Evolutionary conservation across 192 early-diverging fungal species (phyloP), one percentile per base, ranked within the genome.

Genomic region (Globomyces pollinis-pini): DNA sequence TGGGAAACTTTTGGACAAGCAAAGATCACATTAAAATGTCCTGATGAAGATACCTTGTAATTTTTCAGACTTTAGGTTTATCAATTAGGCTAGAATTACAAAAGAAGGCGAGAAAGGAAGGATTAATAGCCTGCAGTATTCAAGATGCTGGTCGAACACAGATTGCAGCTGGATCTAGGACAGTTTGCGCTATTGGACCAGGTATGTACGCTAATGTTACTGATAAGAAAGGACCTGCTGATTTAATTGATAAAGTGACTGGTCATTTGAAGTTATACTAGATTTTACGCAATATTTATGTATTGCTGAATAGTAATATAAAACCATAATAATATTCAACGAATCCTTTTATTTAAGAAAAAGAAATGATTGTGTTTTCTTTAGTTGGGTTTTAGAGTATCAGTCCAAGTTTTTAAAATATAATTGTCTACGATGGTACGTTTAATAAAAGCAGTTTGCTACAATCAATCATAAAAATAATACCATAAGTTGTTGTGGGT

Each of bases 141-240:
- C 78, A 78, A 26, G 96, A 99, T 70, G 96, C 96, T 5, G 96
- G 96, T 9, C 73, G 84, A 32, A 94, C 91, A 24, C 91, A 94
- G 63, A 91, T 99, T 55, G 89, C 88, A 23, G 83, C 92, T 32
- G 91, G 91, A 29, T 91, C 91, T 6, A 70, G 81, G 29, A 99
- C 96, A 1, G 96, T 99, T 8, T 67, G 93, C 30, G 96, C 88
- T 3, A 85, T 99, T 56, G 96, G 96, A 2, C 96, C 96, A 21
- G 94, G 44, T 47, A 47, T 36, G n/a, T n/a, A n/a, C n/a, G n/a
- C n/a, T n/a, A n/a, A n/a, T n/a, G 15, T 12, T 15, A 26, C n/a
- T 3, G 15, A 0, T 47, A 47, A 47, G 8, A 47, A 28, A 47
- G 90, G 66, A 49, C 75, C 80, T 1, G 57, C 64, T 36, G 31